Percentiles rank a stretch among this genome's conserved stretches.
These are phyloP conservation scores for Nakaseomyces glabratus DNA, from an alignment of 1,139 yeast genomes.

Conservation along the genomic window DNA sequence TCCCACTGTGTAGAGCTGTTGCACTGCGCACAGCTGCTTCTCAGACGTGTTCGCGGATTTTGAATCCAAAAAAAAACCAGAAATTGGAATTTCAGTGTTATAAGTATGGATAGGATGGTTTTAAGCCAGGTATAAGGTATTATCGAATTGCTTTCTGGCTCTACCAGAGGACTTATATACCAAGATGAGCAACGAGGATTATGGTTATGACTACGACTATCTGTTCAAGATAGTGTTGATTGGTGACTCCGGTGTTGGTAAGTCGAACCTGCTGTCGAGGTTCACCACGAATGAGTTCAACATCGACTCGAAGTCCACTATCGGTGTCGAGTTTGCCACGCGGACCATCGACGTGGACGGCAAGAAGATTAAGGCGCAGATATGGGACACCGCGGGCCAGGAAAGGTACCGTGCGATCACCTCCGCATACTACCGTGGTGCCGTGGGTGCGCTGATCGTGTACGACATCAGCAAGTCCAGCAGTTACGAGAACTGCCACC, in stretches of 20 bases:
- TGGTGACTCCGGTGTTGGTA: constrained; percentile 97
- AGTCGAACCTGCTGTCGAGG: constrained; percentile 84
- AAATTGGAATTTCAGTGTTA: no score
- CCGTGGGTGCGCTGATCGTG: constrained; percentile 93
- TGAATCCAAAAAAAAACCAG: no score
- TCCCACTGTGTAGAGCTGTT: no score
- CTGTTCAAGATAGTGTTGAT: constrained; percentile 91
- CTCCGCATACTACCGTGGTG: constrained; percentile 95
- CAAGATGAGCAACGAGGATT: constrained; percentile 49
- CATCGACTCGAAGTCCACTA: constrained; percentile 87
- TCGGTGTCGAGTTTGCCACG: constrained; percentile 97
- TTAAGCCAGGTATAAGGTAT: no score
- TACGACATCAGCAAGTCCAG: constrained; percentile 93
- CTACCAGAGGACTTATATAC: no score
- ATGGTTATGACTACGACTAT: constrained; percentile 89
- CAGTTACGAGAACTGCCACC: constrained; percentile 83
- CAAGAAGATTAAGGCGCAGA: constrained; percentile 91
- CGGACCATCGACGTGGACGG: constrained; percentile 92
- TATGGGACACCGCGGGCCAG: constrained; percentile 99
- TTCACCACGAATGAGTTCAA: constrained; percentile 95
- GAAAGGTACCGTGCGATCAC: constrained; percentile 97
- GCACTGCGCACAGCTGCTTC: no score
- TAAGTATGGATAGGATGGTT: no score
- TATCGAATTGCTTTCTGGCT: no score
- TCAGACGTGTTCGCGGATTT: no score